These are phyloP conservation scores for Dendrostoma leiphaemia DNA, from an alignment of 2,329 filamentous ascomycete genomes.

Conservation along the genomic window DNA sequence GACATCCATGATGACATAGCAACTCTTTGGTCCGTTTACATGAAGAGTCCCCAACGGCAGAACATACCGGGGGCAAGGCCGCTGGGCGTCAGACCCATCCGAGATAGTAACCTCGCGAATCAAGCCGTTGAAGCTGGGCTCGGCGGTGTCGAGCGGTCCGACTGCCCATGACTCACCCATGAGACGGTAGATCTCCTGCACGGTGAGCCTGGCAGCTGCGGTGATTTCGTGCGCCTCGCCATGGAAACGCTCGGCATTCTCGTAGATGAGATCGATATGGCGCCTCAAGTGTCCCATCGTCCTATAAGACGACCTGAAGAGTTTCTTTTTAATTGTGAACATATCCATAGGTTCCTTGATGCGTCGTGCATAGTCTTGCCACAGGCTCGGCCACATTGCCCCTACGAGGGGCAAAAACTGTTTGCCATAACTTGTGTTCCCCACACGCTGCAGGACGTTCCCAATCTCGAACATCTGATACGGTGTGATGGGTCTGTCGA, in stretches of 20 bases:
- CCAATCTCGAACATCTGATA: not conserved
- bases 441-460: not conserved
- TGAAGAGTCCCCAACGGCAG: slow-evolving; percentile 9
- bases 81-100: not conserved
- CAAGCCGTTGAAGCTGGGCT: not conserved
- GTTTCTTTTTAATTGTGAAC: not conserved
- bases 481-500: not conserved
- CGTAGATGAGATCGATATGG: not conserved
- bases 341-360: slow-evolving; percentile 3
- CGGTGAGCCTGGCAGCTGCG: not conserved
- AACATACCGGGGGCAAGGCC: not conserved
- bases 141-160: not conserved
- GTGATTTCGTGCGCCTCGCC: not conserved
- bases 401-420: not conserved
- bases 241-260: not conserved
- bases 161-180: not conserved
- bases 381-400: not conserved
- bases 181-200: not conserved
- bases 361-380: not conserved
- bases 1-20: slow-evolving; percentile 5
- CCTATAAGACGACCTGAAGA: not conserved
- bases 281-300: not conserved
- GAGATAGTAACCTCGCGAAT: not conserved
- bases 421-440: not conserved
- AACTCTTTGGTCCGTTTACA: not conserved